Evolutionary conservation across 1,139 yeast species (phyloP).

Genomic region (Geotrichum siamense): DNA sequence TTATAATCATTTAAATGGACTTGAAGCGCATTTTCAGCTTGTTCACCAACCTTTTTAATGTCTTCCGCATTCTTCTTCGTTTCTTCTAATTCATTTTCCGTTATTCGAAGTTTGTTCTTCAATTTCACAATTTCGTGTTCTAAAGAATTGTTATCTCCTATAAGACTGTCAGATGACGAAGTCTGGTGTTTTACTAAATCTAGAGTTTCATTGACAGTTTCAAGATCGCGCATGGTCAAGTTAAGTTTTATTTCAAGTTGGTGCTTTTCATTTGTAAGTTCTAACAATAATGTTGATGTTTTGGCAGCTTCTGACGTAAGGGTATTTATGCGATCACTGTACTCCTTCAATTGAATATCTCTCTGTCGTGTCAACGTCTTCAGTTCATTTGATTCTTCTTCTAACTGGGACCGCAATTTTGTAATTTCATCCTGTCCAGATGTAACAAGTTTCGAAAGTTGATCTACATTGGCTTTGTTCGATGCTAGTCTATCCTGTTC

Average conservation of each 20-base stretch:
- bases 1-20: conserved; percentile 41
- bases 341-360: conserved; percentile 40
- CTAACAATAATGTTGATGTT: conserved; percentile 39
- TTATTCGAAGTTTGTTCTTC: conserved; percentile 38
- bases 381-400: conserved; percentile 40
- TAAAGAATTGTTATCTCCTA: conserved; percentile 19
- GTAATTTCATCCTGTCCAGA: conserved; percentile 45
- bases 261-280: conserved; percentile 39
- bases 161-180: conserved; percentile 17
- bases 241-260: conserved; percentile 31
- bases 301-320: conserved; percentile 44
- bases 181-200: conserved; percentile 27
- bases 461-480: conserved; percentile 44
- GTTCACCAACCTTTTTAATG: conserved; percentile 43
- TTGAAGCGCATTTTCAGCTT: conserved; percentile 46
- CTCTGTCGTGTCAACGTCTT: conserved; percentile 23
- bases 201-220: conserved; percentile 37
- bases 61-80: conserved; percentile 45
- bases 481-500: conserved; percentile 57
- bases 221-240: conserved; percentile 35
- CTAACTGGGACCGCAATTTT: conserved; percentile 43
- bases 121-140: conserved; percentile 32
- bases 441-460: conserved; percentile 46
- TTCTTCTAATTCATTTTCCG: conserved; percentile 43
- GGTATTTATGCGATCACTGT: conserved; percentile 59